Conservation (phyloP, 495 filamentous ascomycete species). For the Parachaetomium inaequale region DNA sequence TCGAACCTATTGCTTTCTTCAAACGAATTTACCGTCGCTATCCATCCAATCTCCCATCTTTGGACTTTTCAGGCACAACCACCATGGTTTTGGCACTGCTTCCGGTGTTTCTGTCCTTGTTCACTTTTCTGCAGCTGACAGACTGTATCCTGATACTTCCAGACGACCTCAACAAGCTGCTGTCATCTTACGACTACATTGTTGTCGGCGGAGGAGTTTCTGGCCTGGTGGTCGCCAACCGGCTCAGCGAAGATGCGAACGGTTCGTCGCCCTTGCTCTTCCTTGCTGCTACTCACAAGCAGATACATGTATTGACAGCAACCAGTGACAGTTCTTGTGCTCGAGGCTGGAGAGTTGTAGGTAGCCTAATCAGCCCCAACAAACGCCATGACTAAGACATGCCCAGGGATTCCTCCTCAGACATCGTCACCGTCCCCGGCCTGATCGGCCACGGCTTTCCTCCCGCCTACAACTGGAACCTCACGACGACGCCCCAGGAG, state of each 20-base stretch:
- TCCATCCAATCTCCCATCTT: too few species aligned
- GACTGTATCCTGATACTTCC: slow-evolving; percentile 12
- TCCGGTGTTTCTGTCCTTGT: background rate
- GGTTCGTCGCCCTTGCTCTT: slow-evolving; percentile 10
- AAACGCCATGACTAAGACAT: background rate
- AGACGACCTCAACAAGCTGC: slow-evolving; percentile 4
- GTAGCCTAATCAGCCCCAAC: background rate
- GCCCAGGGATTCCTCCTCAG: slow-evolving; percentile 18
- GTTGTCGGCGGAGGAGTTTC: slow-evolving; percentile 54
- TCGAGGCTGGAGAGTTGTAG: slow-evolving; percentile 35
- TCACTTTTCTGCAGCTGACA: background rate
- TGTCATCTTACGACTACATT: slow-evolving; percentile 42
- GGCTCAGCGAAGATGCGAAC: slow-evolving; percentile 32
- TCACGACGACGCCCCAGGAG: slow-evolving; percentile 26
- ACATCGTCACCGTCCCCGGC: slow-evolving; percentile 23
- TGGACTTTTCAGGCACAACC: background rate
- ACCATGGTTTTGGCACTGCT: slow-evolving; percentile 13
- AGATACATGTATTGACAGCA: too few species aligned
- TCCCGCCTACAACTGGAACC: slow-evolving; percentile 26
- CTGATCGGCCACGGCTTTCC: slow-evolving; percentile 25
- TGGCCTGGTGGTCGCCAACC: slow-evolving; percentile 47
- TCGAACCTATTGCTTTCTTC: background rate
- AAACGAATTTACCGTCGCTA: too few species aligned
- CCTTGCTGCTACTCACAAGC: background rate
- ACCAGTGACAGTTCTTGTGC: slow-evolving; percentile 42